Percentiles rank a stretch among this genome's conserved stretches.
Conservation (phyloP, 306 rosid genomes). For the Cucumis melo region DNA sequence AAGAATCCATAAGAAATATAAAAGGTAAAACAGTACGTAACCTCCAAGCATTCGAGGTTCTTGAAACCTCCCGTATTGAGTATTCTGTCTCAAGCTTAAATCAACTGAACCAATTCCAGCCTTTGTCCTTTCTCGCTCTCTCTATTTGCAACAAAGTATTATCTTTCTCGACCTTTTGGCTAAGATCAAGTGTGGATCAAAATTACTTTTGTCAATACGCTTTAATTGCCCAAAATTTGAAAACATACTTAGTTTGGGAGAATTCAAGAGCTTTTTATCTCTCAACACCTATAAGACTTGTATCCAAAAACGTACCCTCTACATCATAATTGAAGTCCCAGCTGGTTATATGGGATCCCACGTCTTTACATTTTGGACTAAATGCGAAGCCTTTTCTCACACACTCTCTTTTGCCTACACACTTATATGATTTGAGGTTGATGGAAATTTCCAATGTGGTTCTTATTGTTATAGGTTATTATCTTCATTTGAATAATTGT, state of each 20-base stretch:
- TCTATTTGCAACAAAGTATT: not conserved
- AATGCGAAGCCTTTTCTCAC: not conserved
- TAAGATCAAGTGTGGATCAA: no score
- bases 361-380: not conserved
- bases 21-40: not conserved
- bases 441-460: not conserved
- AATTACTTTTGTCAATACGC: no score
- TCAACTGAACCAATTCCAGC: not conserved
- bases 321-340: not conserved
- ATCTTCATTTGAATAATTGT: not conserved
- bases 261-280: not conserved
- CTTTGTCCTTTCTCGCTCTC: not conserved
- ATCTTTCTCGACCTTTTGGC: no score
- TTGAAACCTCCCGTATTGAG: not conserved
- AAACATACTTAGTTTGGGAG: not conserved
- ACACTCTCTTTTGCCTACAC: not conserved
- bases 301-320: not conserved
- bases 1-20: not conserved
- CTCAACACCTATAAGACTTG: not conserved
- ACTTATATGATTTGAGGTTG: not conserved
- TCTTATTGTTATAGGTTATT: not conserved
- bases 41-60: not conserved
- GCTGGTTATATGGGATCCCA: not conserved
- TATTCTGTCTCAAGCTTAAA: not conserved
- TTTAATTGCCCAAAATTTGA: not conserved